These are phyloP conservation scores for Tolypocladium sp. DNA, from an alignment of 2,329 filamentous ascomycete genomes.

Conservation along the genomic window DNA sequence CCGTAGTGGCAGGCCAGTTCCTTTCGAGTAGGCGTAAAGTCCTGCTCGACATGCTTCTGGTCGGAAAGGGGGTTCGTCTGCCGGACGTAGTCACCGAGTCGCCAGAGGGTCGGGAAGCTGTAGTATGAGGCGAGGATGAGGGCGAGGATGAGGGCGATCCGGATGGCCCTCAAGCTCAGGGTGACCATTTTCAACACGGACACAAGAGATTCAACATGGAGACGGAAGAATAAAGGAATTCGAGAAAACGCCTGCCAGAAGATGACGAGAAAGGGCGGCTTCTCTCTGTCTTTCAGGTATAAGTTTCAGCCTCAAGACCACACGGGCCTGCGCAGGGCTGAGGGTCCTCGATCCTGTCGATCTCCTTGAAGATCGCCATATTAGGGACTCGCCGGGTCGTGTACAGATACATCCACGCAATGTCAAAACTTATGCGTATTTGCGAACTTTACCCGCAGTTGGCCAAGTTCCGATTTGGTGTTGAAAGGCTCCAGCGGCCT, in stretches of 20 bases:
- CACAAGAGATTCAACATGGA: background rate
- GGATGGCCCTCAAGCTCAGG: background rate
- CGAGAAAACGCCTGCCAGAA: too few relatives aligned
- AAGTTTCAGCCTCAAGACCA: too few relatives aligned
- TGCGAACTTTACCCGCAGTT: too few relatives aligned
- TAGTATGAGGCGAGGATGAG: background rate
- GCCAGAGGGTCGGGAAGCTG: background rate
- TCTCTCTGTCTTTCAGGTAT: too few relatives aligned
- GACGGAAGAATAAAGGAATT: background rate
- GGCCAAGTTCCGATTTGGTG: too few relatives aligned
- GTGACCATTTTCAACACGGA: background rate
- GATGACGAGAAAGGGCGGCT: too few relatives aligned
- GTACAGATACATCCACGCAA: too few relatives aligned
- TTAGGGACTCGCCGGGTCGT: too few relatives aligned
- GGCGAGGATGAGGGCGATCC: background rate
- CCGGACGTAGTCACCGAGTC: conserved; percentile 1
- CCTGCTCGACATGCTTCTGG: conserved; percentile 6
- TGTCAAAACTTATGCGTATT: too few relatives aligned
- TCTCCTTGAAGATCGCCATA: too few relatives aligned
- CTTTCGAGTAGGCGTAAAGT: conserved; percentile 4
- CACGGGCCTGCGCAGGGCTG: background rate
- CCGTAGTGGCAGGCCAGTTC: conserved; percentile 7
- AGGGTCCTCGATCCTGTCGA: background rate
- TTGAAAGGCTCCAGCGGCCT: too few relatives aligned
- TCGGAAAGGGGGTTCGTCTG: conserved; percentile 4